Evolutionary conservation across 2,329 filamentous ascomycete species (phyloP).

Genomic region (Aulographum hederae): DNA sequence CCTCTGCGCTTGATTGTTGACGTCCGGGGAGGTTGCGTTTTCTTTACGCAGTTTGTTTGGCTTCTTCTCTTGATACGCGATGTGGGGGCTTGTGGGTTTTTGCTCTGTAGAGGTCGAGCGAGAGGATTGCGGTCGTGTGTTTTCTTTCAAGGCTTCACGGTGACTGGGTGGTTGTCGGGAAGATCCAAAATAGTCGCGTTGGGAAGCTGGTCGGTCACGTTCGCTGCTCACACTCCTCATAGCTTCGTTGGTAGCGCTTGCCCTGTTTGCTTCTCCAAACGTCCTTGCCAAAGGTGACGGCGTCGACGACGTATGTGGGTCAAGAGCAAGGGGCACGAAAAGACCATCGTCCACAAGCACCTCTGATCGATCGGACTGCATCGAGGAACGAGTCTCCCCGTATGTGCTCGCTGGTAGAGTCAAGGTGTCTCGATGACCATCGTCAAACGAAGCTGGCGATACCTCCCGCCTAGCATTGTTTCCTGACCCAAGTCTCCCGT

Average conservation of each 20-base stretch:
- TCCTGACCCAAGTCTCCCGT: no score
- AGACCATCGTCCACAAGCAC: conserved; percentile 40
- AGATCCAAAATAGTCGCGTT: no score
- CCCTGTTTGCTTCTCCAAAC: no score
- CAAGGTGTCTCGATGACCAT: conserved; percentile 33
- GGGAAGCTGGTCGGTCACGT: no score
- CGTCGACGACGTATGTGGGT: conserved; percentile 26
- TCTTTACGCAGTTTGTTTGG: no score
- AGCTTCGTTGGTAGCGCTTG: no score
- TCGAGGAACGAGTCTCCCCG: conserved; percentile 48
- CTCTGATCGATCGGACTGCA: conserved; percentile 28
- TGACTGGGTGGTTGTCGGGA: no score
- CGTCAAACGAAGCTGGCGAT: conserved; percentile 15
- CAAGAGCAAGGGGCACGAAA: conserved; percentile 32
- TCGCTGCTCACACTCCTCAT: no score
- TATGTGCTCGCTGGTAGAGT: conserved; percentile 61
- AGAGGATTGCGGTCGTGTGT: conserved; percentile 15
- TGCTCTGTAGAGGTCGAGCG: conserved; percentile 27
- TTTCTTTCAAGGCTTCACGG: conserved; percentile 8
- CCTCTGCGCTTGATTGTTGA: no score
- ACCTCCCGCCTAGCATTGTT: conserved; percentile 16
- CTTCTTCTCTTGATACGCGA: conserved; percentile 82
- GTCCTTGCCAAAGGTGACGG: conserved; percentile 18
- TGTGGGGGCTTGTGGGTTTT: conserved; percentile 53
- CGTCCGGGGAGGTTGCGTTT: no score